Evolutionary conservation across 2,329 filamentous ascomycete species (phyloP), one percentile per base, ranked within the genome.

Genomic region (Zymoseptoria brevis): DNA sequence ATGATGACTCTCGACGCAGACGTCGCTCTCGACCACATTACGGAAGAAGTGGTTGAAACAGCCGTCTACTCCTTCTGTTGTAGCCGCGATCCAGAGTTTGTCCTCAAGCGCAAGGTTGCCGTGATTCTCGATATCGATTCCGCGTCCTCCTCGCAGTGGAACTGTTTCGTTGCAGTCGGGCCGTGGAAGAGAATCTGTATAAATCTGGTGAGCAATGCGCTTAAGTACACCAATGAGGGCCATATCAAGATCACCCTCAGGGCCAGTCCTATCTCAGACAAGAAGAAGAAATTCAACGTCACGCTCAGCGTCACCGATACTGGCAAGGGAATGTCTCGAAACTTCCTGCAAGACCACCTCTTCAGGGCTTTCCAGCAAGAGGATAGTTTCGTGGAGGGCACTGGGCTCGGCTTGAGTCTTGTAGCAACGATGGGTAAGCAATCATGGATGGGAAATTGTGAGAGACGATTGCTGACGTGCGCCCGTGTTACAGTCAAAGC

Each of bases 321-420:
- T 0, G 87, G 87, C 0, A 79, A 78, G 41, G 87, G 87, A 1
- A 89, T 89, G 55, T 80, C 80, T 0, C 75, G 81, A 11, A 83
- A 87, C 7, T 90, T 85, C 62, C 71, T 88, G 4, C 77, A 80
- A 26, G 80, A 83, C 16, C 77, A 81, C 13, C 72, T 89, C 0
- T 89, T 85, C 69, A 81, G 79, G 0, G 83, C 85, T 0, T 89
- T 88, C 60, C 73, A 78, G 0, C 87, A 89, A 60, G 87, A 89
- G 66, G 80, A 88, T 53, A 74, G 75, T 0, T 70, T 89, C 1
- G 77, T 81, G 0, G 79, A 82, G 0, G 87, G 87, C 0, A 83
- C 83, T 0, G 87, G 87, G 0, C 75, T 89, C 0, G 87, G 87
- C 0, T 72, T 90, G 55, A 86, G 83, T 50, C 81, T 89, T 6